Base-by-base conservation (phyloP, 2,329 filamentous ascomycete genomes). In the Dactylonectria macrodidyma region DNA sequence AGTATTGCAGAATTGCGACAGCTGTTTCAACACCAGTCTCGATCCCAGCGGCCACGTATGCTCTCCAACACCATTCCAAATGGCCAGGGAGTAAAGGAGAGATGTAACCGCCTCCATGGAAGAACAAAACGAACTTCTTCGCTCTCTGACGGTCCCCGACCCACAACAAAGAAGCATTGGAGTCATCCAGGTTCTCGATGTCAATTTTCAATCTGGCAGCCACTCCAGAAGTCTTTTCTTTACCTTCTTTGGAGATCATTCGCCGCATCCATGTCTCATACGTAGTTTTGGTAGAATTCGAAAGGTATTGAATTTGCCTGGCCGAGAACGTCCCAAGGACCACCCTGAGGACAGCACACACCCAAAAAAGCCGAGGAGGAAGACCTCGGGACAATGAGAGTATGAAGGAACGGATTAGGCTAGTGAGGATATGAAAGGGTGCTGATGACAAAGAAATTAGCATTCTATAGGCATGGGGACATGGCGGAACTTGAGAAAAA, bases 1-100 rank as follows among this genome's bases (percentile, higher is more conserved):
- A 73, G 63, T 80, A 80, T 67, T 78, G 71, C 34, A 81, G 66
- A 12, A 80, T 60, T 1, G 75, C 75, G 1, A 80, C 76, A 5
- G 68, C 68, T 34, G 56, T 50, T 19, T 68, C 66, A 9, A 26
- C 36, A 2, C 44, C 47, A n/a, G 19, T 44, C 46, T 68, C 66
- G 1, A 62, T 47, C 1, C 62, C 66, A 8, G 46, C 34, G 9
- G 52, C 58, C 4, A 68, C 16, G 10, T 33, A 54, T 14, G 56
- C 57, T 12, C 52, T 30, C 7, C 50, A n/a, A 14, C 65, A 38
- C n/a, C 26, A 34, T 11, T 56, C 36, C 33, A 56, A 16, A 26
- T 56, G 30, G 7, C 33, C 33, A 5, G 33, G 16, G 5, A 36
- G n/a, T 9, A 56, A 16, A 9, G 52, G 52, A 11, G 52, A 16